Base-by-base conservation (phyloP, 352 stramenopile species). In the Discostella stelligera region DNA sequence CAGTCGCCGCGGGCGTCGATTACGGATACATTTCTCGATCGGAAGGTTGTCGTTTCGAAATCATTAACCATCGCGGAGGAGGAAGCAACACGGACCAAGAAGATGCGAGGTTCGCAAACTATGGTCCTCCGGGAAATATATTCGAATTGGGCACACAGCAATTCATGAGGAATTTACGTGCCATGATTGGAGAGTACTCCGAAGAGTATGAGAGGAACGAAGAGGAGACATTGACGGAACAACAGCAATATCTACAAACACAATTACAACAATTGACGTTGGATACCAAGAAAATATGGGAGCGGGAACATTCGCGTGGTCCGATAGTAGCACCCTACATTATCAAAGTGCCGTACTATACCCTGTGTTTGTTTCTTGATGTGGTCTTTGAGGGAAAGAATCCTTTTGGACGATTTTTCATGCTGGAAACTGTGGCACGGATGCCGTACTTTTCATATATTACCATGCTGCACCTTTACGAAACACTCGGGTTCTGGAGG, bases 401-500 rank as follows among this genome's bases (percentile, higher is more conserved):
- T 72, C 66, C 80, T 0, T 85, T 88, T 27, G 46, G 50, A 9
- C 25, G 77, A 13, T 87, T 90, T 49, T 86, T 84, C 32, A 60
- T 88, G 0, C 59, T 90, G 0, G 78, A 87, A 59, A 84, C 78
- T 8, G 76, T 90, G 0, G 84, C 84, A 21, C 44, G 80, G 37
- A 85, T 88, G 69, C 81, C 82, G 0, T 88, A 88, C 53, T 90
- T 88, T 52, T 73, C 59, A 41, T 86, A 90, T 20, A 83, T 90
- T 54, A 80, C 77, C 20, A 88, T 87, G 78, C 70, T 88, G 8
- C 82, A 87, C 49, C 32, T 90, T 7, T 88, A 90, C 52, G 81
- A 87, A 60, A 82, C 73, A 21, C 56, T 88, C 1, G 86, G 86
- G 11, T 91, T 83, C 18, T 90, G 84, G 84, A 78, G 86, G 63